A percentile compares a stretch with the other conserved stretches of the same genome.
Evolutionary conservation across 129 eudicot species (phyloP).

Genomic region (Centrapalus pauciflorus): DNA sequence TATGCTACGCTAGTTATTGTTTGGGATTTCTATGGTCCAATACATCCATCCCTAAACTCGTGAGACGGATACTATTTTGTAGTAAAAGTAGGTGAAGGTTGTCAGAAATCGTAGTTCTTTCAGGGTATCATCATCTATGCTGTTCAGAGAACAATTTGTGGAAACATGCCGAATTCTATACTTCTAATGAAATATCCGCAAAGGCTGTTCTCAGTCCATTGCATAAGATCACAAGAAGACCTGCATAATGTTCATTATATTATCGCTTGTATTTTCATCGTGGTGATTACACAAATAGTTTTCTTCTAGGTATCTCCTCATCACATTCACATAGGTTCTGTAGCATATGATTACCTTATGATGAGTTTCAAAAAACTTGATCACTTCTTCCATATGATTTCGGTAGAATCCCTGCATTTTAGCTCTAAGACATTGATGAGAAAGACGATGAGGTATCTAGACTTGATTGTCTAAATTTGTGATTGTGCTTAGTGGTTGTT

Average conservation of each 20-base stretch:
- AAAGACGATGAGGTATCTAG: slow-evolving; percentile 4
- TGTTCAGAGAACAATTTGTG: not conserved
- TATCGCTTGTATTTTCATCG: not conserved
- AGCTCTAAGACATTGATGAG: slow-evolving; percentile 20
- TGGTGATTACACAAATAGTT: not conserved
- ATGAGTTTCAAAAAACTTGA: slow-evolving; percentile 88
- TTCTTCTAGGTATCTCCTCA: slow-evolving; percentile 7
- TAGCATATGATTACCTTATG: slow-evolving; percentile 57
- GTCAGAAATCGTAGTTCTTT: not conserved
- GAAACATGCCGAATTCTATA: not conserved
- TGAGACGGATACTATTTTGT: not conserved
- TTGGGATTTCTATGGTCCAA: not conserved
- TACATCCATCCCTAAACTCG: not conserved
- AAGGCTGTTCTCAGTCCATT: not conserved
- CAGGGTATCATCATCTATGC: too few species aligned
- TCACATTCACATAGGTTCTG: not conserved
- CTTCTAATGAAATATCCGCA: not conserved
- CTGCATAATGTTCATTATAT: not conserved
- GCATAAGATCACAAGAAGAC: not conserved
- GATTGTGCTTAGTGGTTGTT: slow-evolving; percentile 13
- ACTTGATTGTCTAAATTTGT: not conserved
- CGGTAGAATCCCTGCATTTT: slow-evolving; percentile 83
- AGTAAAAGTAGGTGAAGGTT: not conserved
- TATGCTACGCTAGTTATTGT: not conserved
- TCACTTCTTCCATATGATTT: slow-evolving; percentile 98